phyloP scores from a whole-genome alignment of 306 rosid species.

The Potentilla sterilis region DNA sequence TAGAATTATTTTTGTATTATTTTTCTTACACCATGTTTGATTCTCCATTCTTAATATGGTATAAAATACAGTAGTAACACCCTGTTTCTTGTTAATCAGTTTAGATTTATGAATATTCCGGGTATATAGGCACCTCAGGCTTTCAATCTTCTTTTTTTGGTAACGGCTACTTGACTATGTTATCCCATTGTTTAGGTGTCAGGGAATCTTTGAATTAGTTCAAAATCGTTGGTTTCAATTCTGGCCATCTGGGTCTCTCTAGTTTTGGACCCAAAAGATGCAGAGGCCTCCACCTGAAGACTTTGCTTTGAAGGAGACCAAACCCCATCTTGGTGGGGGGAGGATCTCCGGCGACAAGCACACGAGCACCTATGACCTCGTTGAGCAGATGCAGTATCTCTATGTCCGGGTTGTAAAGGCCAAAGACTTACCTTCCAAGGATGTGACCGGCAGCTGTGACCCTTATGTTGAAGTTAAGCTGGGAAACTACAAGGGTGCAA shows the following conservation, averaged over 20 bases:
- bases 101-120: constrained; percentile 38
- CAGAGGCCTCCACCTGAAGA: constrained; percentile 93
- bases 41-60: constrained; percentile 23
- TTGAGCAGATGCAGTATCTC: constrained; percentile 99
- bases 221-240: constrained; percentile 24
- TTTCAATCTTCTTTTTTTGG: constrained; percentile 26
- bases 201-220: constrained; percentile 43
- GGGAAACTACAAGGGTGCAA: constrained; percentile 91
- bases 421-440: constrained; percentile 74
- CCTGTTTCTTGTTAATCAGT: constrained; percentile 4
- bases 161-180: constrained; percentile 58
- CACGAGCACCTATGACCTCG: constrained; percentile 93
- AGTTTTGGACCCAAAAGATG: constrained; percentile 52
- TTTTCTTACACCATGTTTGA: neutral
- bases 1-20: neutral
- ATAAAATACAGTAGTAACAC: neutral
- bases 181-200: constrained; percentile 57
- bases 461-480: constrained; percentile 87
- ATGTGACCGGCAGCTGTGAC: constrained; percentile 91
- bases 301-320: constrained; percentile 88
- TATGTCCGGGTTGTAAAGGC: constrained; percentile 94
- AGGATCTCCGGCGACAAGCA: constrained; percentile 85
- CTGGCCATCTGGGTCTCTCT: constrained; percentile 26
- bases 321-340: constrained; percentile 96
- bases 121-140: constrained; percentile 36